Base-by-base conservation (phyloP, 2,329 filamentous ascomycete species). In the Magnaporthiopsis rhizophila region DNA sequence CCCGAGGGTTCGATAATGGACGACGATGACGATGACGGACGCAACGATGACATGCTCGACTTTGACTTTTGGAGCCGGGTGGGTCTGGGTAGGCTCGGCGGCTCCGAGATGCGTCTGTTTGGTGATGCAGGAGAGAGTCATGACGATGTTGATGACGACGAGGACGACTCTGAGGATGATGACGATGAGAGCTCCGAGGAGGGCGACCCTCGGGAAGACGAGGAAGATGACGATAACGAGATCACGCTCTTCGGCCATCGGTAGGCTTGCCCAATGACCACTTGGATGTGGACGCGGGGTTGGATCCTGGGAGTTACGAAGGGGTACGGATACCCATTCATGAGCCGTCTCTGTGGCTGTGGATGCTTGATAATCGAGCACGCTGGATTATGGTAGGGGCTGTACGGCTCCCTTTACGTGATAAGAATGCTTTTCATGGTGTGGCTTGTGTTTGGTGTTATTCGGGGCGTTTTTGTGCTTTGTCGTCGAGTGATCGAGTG, bases 11-110 rank as follows among this genome's bases (percentile, higher is more conserved):
- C 45, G 6, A 53, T 60, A 58, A 53, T 60, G 59, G n/a, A 65
- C 67, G 3, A 64, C 64, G 18, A 65, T 64, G 34, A 68, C 65
- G 76, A 77, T 2, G 73, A 74, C n/a, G 75, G 77, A 11, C 82
- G 84, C 21, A 82, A 81, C 24, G 79, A 81, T 11, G 85, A 86
- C 64, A 81, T 88, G 65, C 70, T 88, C 36, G 81, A n/a, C 45
- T 36, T 21, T n/a, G 62, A 82, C 36, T 81, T 88, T 62, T 88
- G 85, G 83, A 80, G 80, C 59, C 76, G 79, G 15, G 80, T 78
- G 71, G 64, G 62, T 6, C 76, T 80, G 28, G 69, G 73, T 36
- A 72, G 73, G 32, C 45, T 53, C 21, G 45, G 45, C 12, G 45
- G 45, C 21, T 53, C 45, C 45, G 45, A 53, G 68, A 76, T 50